Conservation (phyloP, 495 filamentous ascomycete genomes). For the Xylaria grammica region DNA sequence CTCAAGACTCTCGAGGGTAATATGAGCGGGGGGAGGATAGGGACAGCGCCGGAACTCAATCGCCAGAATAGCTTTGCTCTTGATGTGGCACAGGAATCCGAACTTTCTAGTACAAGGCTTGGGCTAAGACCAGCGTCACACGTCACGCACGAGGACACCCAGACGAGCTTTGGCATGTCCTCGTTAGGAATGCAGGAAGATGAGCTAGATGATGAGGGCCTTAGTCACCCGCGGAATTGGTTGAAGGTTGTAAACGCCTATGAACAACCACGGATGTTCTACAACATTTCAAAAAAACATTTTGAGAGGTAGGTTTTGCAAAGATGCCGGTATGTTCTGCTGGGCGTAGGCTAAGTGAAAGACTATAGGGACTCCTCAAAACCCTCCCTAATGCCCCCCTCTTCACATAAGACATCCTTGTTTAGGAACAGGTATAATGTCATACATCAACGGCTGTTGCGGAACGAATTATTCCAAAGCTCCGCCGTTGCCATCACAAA, state of each 20-base stretch:
- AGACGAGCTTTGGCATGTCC: constrained; percentile 68
- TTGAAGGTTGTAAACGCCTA: constrained; percentile 78
- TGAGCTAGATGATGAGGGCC: constrained; percentile 60
- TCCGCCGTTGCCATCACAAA: constrained; percentile 64
- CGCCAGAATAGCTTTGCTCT: constrained; percentile 63
- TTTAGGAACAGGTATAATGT: constrained; percentile 91
- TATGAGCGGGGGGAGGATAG: constrained; percentile 80
- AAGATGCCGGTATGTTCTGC: background rate
- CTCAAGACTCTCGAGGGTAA: constrained; percentile 80
- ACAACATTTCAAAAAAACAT: constrained; percentile 87
- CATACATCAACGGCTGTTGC: constrained; percentile 85
- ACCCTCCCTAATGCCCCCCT: constrained; percentile 77
- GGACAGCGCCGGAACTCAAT: constrained; percentile 52
- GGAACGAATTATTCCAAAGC: constrained; percentile 91
- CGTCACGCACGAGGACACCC: constrained; percentile 60
- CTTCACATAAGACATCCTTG: constrained; percentile 79
- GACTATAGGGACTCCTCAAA: constrained; percentile 59
- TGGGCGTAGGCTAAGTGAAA: constrained; percentile 9
- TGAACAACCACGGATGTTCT: constrained; percentile 84
- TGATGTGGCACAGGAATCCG: constrained; percentile 43
- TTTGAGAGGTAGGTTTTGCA: constrained; percentile 69
- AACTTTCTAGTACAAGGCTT: constrained; percentile 47
- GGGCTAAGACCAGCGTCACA: constrained; percentile 46
- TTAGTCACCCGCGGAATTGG: constrained; percentile 73
- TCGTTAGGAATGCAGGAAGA: constrained; percentile 65